A percentile compares a stretch with the other conserved stretches of the same genome.
Conservation (phyloP, 768 basidiomycete species). For the Mycena haematopus region DNA sequence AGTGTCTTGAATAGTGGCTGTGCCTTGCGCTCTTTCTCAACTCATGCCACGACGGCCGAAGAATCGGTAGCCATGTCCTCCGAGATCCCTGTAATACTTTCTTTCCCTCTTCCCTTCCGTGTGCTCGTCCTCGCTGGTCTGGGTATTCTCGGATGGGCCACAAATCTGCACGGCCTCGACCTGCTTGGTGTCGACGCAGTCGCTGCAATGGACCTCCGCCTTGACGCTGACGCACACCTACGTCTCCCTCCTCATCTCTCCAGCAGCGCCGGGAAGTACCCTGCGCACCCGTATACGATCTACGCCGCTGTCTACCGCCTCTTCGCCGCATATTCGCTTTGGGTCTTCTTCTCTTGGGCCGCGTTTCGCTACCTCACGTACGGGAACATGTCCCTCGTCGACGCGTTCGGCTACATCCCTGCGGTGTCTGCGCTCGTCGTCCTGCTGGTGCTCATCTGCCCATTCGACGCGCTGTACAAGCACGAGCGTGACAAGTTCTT, state of each 20-base stretch:
- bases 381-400: constrained; percentile 65
- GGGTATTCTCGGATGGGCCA: constrained; percentile 90
- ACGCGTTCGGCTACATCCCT: constrained; percentile 79
- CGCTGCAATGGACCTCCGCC: constrained; percentile 70
- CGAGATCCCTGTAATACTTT: constrained; percentile 56
- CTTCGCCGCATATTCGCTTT: constrained; percentile 62
- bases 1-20: neutral
- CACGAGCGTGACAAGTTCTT: constrained; percentile 80
- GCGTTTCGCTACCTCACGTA: constrained; percentile 66
- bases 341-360: constrained; percentile 73
- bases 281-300: constrained; percentile 48
- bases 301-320: constrained; percentile 73
- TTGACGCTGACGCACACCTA: constrained; percentile 34
- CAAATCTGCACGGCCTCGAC: constrained; percentile 87
- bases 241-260: constrained; percentile 38
- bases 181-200: constrained; percentile 76
- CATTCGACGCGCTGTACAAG: constrained; percentile 70
- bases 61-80: constrained; percentile 31
- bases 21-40: neutral
- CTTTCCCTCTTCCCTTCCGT: constrained; percentile 92
- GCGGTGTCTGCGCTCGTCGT: constrained; percentile 67
- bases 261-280: constrained; percentile 36
- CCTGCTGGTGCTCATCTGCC: constrained; percentile 64
- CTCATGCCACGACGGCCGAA: constrained; percentile 18
- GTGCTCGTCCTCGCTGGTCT: constrained; percentile 80